A percentile compares a stretch with the other conserved stretches of the same genome.
Evolutionary conservation across 768 basidiomycete genomes (phyloP).

Genomic region (Calocera viscosa): DNA sequence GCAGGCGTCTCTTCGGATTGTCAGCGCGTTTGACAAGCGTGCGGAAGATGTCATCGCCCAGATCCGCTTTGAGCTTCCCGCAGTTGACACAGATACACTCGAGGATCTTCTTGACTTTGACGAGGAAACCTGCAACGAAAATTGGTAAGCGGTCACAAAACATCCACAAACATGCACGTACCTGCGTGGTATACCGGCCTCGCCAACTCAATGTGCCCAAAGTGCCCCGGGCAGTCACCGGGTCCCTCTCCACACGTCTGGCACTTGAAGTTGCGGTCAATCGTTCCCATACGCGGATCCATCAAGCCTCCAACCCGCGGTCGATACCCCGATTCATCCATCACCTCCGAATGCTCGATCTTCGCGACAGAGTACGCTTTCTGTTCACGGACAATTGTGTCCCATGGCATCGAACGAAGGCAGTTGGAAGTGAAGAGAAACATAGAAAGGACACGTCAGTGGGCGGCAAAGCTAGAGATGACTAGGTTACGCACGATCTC

Average conservation of each 20-base stretch:
- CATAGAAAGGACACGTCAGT: background rate
- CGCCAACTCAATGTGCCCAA: constrained; percentile 95
- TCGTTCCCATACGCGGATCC: constrained; percentile 97
- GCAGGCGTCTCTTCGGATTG: constrained; percentile 78
- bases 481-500: constrained; percentile 68
- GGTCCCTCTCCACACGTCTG: constrained; percentile 99
- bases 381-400: constrained; percentile 32
- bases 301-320: constrained; percentile 89
- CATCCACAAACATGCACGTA: constrained; percentile 30
- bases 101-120: constrained; percentile 99
- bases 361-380: constrained; percentile 98
- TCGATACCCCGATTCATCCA: constrained; percentile 85
- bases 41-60: constrained; percentile 30
- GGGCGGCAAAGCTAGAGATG: background rate
- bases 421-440: background rate
- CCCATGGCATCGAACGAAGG: background rate
- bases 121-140: constrained; percentile 61
- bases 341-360: constrained; percentile 96
- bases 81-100: constrained; percentile 99
- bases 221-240: constrained; percentile 98
- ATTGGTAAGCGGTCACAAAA: background rate
- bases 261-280: constrained; percentile 96
- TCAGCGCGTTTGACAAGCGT: constrained; percentile 53
- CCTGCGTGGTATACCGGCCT: constrained; percentile 96
- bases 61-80: constrained; percentile 92